Base-by-base conservation (phyloP, 768 basidiomycete species). In the Lentinus tigrinus region DNA sequence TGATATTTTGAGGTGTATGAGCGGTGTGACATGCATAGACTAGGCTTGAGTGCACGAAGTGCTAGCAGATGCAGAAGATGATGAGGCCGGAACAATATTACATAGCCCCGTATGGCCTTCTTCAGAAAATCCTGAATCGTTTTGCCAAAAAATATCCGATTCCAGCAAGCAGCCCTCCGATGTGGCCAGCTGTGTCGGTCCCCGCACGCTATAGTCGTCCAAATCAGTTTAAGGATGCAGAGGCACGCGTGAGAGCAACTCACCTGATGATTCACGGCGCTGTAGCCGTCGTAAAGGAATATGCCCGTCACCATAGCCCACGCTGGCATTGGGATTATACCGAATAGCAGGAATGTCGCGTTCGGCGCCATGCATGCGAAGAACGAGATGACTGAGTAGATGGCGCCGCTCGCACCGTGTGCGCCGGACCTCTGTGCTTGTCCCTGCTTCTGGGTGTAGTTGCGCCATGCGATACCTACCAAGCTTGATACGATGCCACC, bases 391-490 rank as follows among this genome's bases (percentile, higher is more conserved):
- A 84, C 72, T 3, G 87, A 82, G 70, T 85, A 89, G 47, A 91
- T 82, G 13, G 91, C 87, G 55, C 91, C 92, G 63, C 91, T 93
- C 58, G 91, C 91, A 37, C 91, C 91, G 55, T 77, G 75, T 40
- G 87, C 71, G 58, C 78, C 59, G 58, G 77, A 65, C 57, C 67
- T 48, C 26, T 47, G 63, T 2, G 70, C 65, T 26, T 44, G 69
- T 4, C 16, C 24, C 3, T 27, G 40, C 7, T 2, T 7, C 11
- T 19, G 69, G 14, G 67, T 66, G 49, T 67, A 67, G 54, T 68
- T 77, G 48, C 79, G 76, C 78, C 83, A 89, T 4, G 70, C 71
- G 28, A 84, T 67, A 49, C 77, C 77, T 1, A 76, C 72, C 28
- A 87, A 54, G 60, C 80, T 84, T 3, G 85, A 75, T 11, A 81